Percentiles rank a stretch among this genome's conserved stretches.
These are phyloP conservation scores for Quercus aquifolioides DNA, from an alignment of 306 rosid species.

Conservation along the genomic window DNA sequence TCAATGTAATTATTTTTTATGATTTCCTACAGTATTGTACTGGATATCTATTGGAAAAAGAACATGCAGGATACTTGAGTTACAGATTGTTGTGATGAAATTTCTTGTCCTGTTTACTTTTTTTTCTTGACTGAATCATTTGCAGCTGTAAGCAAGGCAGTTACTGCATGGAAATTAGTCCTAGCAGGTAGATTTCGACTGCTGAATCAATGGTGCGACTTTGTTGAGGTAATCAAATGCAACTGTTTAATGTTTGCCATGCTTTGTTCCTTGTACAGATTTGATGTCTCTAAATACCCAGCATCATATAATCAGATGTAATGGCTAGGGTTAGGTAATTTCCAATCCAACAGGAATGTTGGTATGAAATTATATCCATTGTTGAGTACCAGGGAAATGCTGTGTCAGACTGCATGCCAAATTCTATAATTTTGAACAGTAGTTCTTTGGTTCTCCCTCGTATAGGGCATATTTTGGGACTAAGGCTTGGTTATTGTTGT, in stretches of 20 bases:
- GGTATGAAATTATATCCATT: background rate
- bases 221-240: constrained; percentile 76
- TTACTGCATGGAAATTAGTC: constrained; percentile 85
- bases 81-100: constrained; percentile 2
- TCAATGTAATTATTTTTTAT: constrained; percentile 4
- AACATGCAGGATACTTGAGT: background rate
- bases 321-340: background rate
- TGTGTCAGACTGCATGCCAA: background rate
- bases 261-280: background rate
- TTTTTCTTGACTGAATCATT: constrained; percentile 15
- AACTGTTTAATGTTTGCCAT: constrained; percentile 1
- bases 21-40: background rate
- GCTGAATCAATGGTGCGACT: constrained; percentile 86
- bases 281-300: background rate
- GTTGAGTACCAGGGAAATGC: background rate
- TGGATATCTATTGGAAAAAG: background rate
- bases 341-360: background rate
- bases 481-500: no score
- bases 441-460: background rate
- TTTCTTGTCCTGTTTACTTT: constrained; percentile 7
- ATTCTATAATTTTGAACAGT: background rate
- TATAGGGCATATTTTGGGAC: no score
- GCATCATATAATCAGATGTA: background rate
- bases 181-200: constrained; percentile 77
- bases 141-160: constrained; percentile 80